Evolutionary conservation across 2,329 filamentous ascomycete species (phyloP).

Genomic region (Talaromyces albobiverticillius): DNA sequence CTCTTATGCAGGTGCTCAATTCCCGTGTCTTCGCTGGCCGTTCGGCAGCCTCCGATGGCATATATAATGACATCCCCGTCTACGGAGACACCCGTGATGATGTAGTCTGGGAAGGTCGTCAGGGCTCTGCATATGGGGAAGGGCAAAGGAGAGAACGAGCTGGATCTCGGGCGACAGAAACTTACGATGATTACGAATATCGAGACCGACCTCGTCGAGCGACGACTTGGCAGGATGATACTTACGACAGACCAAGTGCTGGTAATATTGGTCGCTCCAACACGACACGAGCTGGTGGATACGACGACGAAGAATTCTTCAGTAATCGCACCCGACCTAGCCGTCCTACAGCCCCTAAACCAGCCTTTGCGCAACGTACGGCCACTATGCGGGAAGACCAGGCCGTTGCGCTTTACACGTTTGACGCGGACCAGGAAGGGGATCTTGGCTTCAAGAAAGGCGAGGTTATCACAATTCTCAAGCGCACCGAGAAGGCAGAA

Average conservation of each 20-base stretch:
- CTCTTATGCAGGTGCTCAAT: slow-evolving; percentile 80
- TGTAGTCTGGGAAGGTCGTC: slow-evolving; percentile 76
- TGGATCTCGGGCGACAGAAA: slow-evolving; percentile 32
- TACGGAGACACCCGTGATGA: slow-evolving; percentile 83
- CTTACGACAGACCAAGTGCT: slow-evolving; percentile 43
- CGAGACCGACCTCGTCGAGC: slow-evolving; percentile 49
- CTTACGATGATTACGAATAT: slow-evolving; percentile 54
- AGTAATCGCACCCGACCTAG: slow-evolving; percentile 62
- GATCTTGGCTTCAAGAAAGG: slow-evolving; percentile 97
- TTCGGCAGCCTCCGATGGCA: slow-evolving; percentile 55
- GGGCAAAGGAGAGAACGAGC: slow-evolving; percentile 57
- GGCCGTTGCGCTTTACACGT: slow-evolving; percentile 86
- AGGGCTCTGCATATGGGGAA: slow-evolving; percentile 69
- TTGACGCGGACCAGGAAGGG: slow-evolving; percentile 88
- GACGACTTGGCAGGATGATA: slow-evolving; percentile 50
- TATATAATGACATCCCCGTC: slow-evolving; percentile 92
- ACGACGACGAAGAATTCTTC: slow-evolving; percentile 34
- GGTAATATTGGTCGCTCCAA: slow-evolving; percentile 33
- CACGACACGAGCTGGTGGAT: slow-evolving; percentile 30
- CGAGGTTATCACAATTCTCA: slow-evolving; percentile 89
- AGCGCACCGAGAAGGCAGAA: slow-evolving; percentile 88
- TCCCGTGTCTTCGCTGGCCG: slow-evolving; percentile 77
- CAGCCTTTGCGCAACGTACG: slow-evolving; percentile 62
- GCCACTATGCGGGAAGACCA: slow-evolving; percentile 61
- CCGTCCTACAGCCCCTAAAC: slow-evolving; percentile 84